Evolutionary conservation across 768 basidiomycete genomes (phyloP).

Genomic region (Serendipita vermifera): DNA sequence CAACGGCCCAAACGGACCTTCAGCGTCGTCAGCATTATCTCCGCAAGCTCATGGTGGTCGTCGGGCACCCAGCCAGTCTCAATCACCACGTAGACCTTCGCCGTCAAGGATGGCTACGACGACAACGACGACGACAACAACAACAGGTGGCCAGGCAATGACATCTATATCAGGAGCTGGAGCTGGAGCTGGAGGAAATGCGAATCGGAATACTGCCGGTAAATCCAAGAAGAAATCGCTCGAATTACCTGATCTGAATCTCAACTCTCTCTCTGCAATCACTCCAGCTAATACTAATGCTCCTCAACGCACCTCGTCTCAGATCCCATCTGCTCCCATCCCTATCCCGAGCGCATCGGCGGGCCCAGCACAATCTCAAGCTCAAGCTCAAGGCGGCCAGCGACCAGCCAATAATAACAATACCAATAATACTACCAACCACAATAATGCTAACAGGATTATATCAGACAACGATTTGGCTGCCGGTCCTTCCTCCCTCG

Average conservation of each 20-base stretch:
- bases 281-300: too few species aligned
- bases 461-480: not conserved
- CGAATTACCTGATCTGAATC: constrained; percentile 11
- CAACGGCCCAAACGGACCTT: not conserved
- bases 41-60: not conserved
- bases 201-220: not conserved
- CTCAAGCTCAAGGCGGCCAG: not conserved
- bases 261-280: not conserved
- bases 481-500: not conserved
- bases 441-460: not conserved
- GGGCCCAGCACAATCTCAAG: not conserved
- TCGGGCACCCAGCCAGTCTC: not conserved
- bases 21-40: not conserved
- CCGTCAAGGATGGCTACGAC: not conserved
- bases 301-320: constrained; percentile 1
- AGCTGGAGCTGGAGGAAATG: not conserved
- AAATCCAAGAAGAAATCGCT: constrained; percentile 2
- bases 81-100: constrained; percentile 1
- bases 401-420: not conserved
- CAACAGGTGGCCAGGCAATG: not conserved
- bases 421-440: not conserved
- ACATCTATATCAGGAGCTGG: not conserved
- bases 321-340: not conserved
- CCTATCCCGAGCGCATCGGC: not conserved
- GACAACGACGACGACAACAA: not conserved